Conservation (phyloP, 1,284 basidiomycete species). For the Thelephora terrestris region DNA sequence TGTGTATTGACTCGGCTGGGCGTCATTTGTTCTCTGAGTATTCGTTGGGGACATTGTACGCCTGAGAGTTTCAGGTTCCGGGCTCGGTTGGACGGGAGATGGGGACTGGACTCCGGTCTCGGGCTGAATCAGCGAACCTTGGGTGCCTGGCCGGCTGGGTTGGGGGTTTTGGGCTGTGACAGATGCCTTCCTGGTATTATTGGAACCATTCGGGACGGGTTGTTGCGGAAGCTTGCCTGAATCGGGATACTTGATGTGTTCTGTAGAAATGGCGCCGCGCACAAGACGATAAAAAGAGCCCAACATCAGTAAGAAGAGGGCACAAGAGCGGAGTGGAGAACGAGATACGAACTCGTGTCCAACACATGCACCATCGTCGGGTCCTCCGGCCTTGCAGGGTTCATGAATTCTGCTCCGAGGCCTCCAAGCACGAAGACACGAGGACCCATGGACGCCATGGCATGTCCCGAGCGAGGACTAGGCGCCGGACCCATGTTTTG, state of each 20-base stretch:
- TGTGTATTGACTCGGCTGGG: slow-evolving; percentile 24
- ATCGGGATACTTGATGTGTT: slow-evolving; percentile 93
- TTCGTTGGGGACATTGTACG: slow-evolving; percentile 56
- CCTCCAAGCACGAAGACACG: slow-evolving; percentile 88
- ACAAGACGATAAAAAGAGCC: slow-evolving; percentile 1
- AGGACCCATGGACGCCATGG: slow-evolving; percentile 85
- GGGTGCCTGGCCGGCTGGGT: slow-evolving; percentile 11
- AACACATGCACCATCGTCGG: slow-evolving; percentile 79
- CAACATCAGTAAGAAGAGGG: slow-evolving; percentile 7
- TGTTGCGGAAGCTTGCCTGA: slow-evolving; percentile 36
- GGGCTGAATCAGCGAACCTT: slow-evolving; percentile 11
- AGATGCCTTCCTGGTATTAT: slow-evolving; percentile 32
- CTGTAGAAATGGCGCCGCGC: slow-evolving; percentile 23
- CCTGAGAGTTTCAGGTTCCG: slow-evolving; percentile 45
- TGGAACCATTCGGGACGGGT: slow-evolving; percentile 22
- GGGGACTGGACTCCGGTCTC: slow-evolving; percentile 38
- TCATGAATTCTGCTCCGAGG: slow-evolving; percentile 80
- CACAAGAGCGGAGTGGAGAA: slow-evolving; percentile 1
- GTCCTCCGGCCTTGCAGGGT: slow-evolving; percentile 69
- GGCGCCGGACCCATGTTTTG: slow-evolving; percentile 98
- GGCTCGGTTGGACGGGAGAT: slow-evolving; percentile 38
- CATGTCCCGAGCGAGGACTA: slow-evolving; percentile 85
- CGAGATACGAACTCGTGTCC: slow-evolving; percentile 70
- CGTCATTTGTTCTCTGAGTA: slow-evolving; percentile 34
- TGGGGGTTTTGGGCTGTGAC: slow-evolving; percentile 21